Percentiles rank a stretch among this genome's conserved stretches.
Conservation (phyloP, 768 basidiomycete species). For the Panaeolus papilionaceus region DNA sequence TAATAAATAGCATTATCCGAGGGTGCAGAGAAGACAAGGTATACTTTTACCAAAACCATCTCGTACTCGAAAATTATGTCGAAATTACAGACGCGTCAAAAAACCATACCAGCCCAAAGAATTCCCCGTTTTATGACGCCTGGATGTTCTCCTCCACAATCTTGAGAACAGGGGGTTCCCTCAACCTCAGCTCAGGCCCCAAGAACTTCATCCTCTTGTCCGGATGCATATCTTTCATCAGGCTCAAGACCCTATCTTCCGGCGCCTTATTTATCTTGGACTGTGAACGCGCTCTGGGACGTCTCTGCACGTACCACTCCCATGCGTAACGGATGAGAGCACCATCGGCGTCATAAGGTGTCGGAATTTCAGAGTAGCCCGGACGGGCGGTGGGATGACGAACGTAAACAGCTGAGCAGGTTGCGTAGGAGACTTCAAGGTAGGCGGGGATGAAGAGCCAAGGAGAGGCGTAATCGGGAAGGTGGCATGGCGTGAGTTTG, state of each 20-base stretch:
- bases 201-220: conserved; percentile 23
- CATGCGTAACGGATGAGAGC: conserved; percentile 91
- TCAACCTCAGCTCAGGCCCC: conserved; percentile 1
- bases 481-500: conserved; percentile 76
- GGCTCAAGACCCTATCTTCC: conserved; percentile 60
- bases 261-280: conserved; percentile 68
- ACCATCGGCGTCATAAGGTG: conserved; percentile 95
- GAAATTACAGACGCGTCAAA: background rate
- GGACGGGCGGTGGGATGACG: conserved; percentile 98
- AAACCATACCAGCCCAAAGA: background rate
- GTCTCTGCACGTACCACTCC: conserved; percentile 90
- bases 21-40: background rate
- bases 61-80: background rate
- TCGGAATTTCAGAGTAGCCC: conserved; percentile 93
- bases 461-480: conserved; percentile 88
- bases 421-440: conserved; percentile 78
- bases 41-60: background rate
- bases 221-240: conserved; percentile 37
- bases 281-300: conserved; percentile 72
- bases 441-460: conserved; percentile 87
- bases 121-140: background rate
- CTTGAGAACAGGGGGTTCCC: background rate
- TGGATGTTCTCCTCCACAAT: background rate
- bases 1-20: conserved; percentile 2
- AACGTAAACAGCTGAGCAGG: conserved; percentile 91